A percentile compares a stretch with the other conserved stretches of the same genome.
phyloP scores from a whole-genome alignment of 371 early-diverging fungal species.

The Sporodiniella umbellata region DNA sequence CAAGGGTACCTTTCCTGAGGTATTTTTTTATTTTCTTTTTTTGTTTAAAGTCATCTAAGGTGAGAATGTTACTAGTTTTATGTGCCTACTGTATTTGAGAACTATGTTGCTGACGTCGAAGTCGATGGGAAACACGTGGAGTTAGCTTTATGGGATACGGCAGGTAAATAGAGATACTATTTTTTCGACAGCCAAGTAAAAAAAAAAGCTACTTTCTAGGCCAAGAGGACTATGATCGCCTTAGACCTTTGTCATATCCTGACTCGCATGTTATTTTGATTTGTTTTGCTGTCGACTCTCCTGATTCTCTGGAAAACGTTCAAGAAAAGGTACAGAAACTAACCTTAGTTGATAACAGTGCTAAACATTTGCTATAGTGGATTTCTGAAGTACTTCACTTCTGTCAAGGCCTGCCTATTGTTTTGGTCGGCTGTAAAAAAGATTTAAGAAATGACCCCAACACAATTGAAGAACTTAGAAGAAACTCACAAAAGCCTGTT shows the following conservation, averaged over 20 bases:
- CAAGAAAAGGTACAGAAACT: conserved; percentile 65
- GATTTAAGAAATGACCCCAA: conserved; percentile 86
- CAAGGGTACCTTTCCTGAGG: conserved; percentile 89
- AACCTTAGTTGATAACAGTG: background rate
- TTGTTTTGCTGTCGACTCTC: conserved; percentile 91
- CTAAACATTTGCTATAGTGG: conserved; percentile 52
- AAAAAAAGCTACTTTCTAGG: conserved; percentile 56
- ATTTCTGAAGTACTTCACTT: conserved; percentile 90
- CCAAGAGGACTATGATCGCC: conserved; percentile 94
- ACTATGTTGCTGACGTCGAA: conserved; percentile 91
- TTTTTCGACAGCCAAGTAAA: too few species aligned
- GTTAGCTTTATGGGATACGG: conserved; percentile 98
- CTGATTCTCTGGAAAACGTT: conserved; percentile 94
- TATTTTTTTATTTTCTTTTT: too few species aligned
- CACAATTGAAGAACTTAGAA: conserved; percentile 74
- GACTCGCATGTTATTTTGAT: conserved; percentile 97
- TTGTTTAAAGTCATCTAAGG: too few species aligned
- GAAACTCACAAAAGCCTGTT: conserved; percentile 80
- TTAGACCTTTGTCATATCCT: conserved; percentile 96
- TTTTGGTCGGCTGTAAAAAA: conserved; percentile 89
- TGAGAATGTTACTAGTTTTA: conserved; percentile 64
- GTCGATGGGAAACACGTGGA: conserved; percentile 92
- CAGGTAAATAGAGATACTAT: conserved; percentile 61
- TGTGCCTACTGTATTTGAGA: conserved; percentile 96
- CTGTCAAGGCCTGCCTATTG: conserved; percentile 83